phyloP scores from a whole-genome alignment of 2,329 filamentous ascomycete genomes.

The Colletotrichum sp. region DNA sequence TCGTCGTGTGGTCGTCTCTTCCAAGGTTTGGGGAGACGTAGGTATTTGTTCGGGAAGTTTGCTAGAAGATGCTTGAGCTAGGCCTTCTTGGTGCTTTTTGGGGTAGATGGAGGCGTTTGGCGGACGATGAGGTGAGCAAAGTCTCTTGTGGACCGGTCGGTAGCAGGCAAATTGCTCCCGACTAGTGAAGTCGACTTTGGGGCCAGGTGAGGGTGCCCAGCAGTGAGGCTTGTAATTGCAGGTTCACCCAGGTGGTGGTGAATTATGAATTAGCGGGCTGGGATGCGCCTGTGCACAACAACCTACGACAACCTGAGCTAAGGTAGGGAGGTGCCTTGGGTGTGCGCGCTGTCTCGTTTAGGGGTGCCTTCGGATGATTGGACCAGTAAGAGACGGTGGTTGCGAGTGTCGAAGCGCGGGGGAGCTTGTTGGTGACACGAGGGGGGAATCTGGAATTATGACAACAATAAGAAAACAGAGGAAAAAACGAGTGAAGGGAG shows the following conservation, averaged over 20 bases:
- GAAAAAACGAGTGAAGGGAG: constrained; percentile 14
- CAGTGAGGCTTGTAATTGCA: constrained; percentile 8
- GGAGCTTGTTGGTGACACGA: background rate
- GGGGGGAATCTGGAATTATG: background rate
- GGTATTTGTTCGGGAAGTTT: constrained; percentile 16
- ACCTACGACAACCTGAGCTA: background rate
- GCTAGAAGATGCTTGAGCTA: background rate
- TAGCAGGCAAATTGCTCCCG: background rate
- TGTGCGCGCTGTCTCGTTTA: background rate
- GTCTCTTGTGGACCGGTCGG: background rate
- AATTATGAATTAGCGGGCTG: constrained; percentile 6
- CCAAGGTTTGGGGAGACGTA: background rate
- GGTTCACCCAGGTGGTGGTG: background rate
- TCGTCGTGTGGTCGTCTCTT: background rate
- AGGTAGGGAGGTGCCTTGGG: background rate
- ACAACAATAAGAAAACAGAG: background rate
- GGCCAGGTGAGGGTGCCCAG: background rate
- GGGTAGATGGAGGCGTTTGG: background rate
- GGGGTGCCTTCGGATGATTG: constrained; percentile 9
- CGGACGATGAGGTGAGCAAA: background rate
- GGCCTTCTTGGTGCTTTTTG: background rate
- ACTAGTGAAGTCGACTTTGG: background rate
- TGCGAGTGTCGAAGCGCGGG: constrained; percentile 2
- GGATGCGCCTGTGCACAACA: constrained; percentile 12
- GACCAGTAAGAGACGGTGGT: background rate